Base-by-base conservation (phyloP, 129 eudicot species). In the Chrysanthemum seticuspe region DNA sequence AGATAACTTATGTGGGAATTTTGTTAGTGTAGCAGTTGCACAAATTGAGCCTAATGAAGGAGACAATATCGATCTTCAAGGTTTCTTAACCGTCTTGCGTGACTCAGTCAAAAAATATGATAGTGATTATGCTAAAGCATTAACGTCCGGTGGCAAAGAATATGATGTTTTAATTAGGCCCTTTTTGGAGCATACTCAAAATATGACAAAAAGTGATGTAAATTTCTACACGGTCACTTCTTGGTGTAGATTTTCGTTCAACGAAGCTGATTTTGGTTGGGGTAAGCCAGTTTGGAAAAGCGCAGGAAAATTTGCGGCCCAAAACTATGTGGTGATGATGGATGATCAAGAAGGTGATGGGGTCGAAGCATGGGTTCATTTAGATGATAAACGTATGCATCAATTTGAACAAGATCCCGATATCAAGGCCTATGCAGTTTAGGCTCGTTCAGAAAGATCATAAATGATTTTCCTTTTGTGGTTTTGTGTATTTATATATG, bases 291-390 rank as follows among this genome's bases (percentile, higher is more conserved):
- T 36, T 36, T 36, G 44, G 44, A 36, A 6, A 6, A 36, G 8
- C 44, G 8, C 44, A 1, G 44, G 44, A 6, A 5, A 76, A 11
- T 9, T 44, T 2, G 65, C 58, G 10, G 10, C 34, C 4, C 62
- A 58, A 19, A 67, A 76, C 2, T 5, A 6, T 55, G 62, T 76
- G 15, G 11, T 56, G 23, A 7, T 67, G 68, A 65, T 76, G 73
- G 44, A 36, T 6, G 44, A 36, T 36, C 44, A 5, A 36, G 44
- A 36, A 36, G 44, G 44, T 36, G 44, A 66, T 55, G 79, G 79
- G 59, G 16, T 75, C 18, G 79, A 66, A 2, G 80, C 74, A 57
- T 76, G 80, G 74, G 69, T 67, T 36, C 71, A 60, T 48, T 57
- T 76, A n/a, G 80, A 76, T 2, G 29, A 15, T 6, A 36, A 36